These are phyloP conservation scores for Hordeum vulgare DNA, from an alignment of 176 grass and related monocot species.

Conservation along the genomic window MorexV3_pseudomolecules_assembly NC_058524.1:264210480-264210979, in stretches of 20 bases:
- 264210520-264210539: too few species aligned
- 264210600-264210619: too few species aligned
- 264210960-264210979: neutral
- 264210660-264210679: neutral
- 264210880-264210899: neutral
- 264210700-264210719: conserved; percentile 40
- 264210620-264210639: neutral
- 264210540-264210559: too few species aligned
- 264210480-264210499: too few species aligned
- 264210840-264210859: neutral
- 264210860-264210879: neutral
- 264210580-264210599: too few species aligned
- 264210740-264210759: conserved; percentile 78
- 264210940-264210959: conserved; percentile 1
- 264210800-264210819: conserved; percentile 60
- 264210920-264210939: neutral
- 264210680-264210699: neutral
- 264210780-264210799: conserved; percentile 67
- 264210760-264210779: conserved; percentile 73
- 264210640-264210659: neutral
- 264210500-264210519: too few species aligned
- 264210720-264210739: conserved; percentile 95
- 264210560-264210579: too few species aligned
- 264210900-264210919: neutral
- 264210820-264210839: neutral